phyloP scores from a whole-genome alignment of 2,329 filamentous ascomycete species.

The Apiospora marii region DNA sequence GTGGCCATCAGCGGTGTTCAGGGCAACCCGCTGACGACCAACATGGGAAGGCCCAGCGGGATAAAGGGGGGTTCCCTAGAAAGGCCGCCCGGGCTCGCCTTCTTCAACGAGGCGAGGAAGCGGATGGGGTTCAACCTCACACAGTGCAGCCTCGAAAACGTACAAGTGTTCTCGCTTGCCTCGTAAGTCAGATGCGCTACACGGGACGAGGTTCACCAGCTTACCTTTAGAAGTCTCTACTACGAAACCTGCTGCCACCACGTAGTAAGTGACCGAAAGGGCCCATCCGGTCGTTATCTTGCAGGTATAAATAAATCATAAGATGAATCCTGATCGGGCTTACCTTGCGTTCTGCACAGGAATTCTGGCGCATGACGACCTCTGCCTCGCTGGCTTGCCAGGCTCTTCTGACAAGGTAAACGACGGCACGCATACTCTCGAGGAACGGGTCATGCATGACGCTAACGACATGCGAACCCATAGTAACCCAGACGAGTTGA shows the following conservation, averaged over 20 bases:
- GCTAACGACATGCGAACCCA: slow-evolving; percentile 24
- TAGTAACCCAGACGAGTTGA: slow-evolving; percentile 53
- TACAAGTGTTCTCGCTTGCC: slow-evolving; percentile 65
- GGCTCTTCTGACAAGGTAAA: slow-evolving; percentile 61
- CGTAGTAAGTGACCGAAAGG: slow-evolving; percentile 48
- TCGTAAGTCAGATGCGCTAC: slow-evolving; percentile 49
- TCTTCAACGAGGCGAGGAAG: slow-evolving; percentile 69
- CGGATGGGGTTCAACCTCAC: slow-evolving; percentile 65
- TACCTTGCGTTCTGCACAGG: slow-evolving; percentile 46
- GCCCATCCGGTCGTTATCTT: not conserved
- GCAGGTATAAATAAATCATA: slow-evolving; percentile 25
- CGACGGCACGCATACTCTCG: not conserved
- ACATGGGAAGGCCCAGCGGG: slow-evolving; percentile 49
- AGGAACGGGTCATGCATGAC: slow-evolving; percentile 28
- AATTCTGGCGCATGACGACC: slow-evolving; percentile 66
- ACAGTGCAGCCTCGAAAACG: slow-evolving; percentile 63
- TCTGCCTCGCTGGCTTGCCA: slow-evolving; percentile 65
- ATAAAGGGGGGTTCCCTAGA: slow-evolving; percentile 58
- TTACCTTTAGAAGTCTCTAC: slow-evolving; percentile 54
- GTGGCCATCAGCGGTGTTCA: slow-evolving; percentile 60
- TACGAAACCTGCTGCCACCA: slow-evolving; percentile 61
- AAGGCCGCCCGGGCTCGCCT: slow-evolving; percentile 62
- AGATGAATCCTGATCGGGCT: not conserved
- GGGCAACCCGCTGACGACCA: slow-evolving; percentile 53
- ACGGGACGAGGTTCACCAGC: not conserved